Conservation (phyloP, 1,284 basidiomycete genomes). For the Cutaneotrichosporon curvatum region DNA sequence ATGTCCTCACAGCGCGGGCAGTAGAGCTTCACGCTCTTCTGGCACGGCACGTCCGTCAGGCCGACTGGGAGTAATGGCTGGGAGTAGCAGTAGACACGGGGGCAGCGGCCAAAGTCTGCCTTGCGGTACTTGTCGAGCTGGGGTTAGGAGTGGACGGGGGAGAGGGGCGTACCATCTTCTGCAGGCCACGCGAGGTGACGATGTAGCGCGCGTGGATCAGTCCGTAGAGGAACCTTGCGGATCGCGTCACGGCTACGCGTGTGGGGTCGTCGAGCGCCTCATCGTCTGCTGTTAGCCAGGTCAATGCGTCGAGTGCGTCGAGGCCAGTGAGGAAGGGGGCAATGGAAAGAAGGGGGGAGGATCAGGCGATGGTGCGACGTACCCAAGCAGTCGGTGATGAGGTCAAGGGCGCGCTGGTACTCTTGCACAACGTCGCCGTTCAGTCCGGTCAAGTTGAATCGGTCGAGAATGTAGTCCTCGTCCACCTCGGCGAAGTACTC, state of each 20-base stretch:
- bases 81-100: slow-evolving; percentile 82
- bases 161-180: slow-evolving; percentile 83
- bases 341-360: too few species aligned
- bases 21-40: slow-evolving; percentile 94
- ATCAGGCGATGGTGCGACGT: slow-evolving; percentile 26
- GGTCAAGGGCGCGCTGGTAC: slow-evolving; percentile 86
- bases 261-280: slow-evolving; percentile 50
- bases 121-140: slow-evolving; percentile 95
- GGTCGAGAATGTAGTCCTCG: slow-evolving; percentile 96
- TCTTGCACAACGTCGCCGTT: slow-evolving; percentile 89
- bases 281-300: slow-evolving; percentile 36
- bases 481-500: slow-evolving; percentile 99
- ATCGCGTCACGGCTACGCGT: slow-evolving; percentile 63
- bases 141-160: slow-evolving; percentile 1
- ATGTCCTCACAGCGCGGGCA: slow-evolving; percentile 95
- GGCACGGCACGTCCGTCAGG: slow-evolving; percentile 84
- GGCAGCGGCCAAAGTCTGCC: slow-evolving; percentile 91
- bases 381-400: slow-evolving; percentile 87
- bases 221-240: slow-evolving; percentile 84
- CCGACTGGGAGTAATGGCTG: slow-evolving; percentile 93
- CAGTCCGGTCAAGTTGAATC: slow-evolving; percentile 95
- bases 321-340: too few species aligned
- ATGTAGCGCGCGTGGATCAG: slow-evolving; percentile 97
- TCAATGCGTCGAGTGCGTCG: too few species aligned
- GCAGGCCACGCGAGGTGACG: slow-evolving; percentile 80